Percentiles rank a stretch among this genome's conserved stretches.
Conservation (phyloP, 352 stramenopile species). For the Phytophthora kernoviae region DNA sequence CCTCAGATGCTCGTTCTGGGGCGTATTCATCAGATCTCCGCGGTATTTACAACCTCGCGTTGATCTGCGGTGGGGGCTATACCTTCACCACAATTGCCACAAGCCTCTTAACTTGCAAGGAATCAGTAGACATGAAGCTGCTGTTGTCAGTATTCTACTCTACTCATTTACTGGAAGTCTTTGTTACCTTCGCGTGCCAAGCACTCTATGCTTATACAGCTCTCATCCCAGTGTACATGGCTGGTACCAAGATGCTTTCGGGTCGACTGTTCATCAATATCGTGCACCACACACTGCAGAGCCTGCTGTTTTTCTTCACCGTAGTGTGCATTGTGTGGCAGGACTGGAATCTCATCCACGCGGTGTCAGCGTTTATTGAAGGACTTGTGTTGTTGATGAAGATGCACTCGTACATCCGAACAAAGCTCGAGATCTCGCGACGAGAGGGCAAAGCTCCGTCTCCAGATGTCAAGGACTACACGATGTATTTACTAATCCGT, state of each 20-base stretch:
- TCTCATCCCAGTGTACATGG: conserved; percentile 73
- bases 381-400: conserved; percentile 81
- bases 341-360: conserved; percentile 79
- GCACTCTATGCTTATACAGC: conserved; percentile 75
- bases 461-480: conserved; percentile 59
- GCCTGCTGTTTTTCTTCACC: conserved; percentile 75
- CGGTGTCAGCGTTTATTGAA: conserved; percentile 77
- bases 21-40: conserved; percentile 80
- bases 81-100: conserved; percentile 59
- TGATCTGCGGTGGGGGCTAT: conserved; percentile 68
- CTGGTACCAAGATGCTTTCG: conserved; percentile 38
- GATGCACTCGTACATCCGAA: conserved; percentile 86
- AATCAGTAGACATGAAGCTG: conserved; percentile 55
- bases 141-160: conserved; percentile 77
- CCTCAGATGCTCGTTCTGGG: conserved; percentile 61
- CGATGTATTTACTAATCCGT: conserved; percentile 84
- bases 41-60: conserved; percentile 77
- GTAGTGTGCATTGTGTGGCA: conserved; percentile 66
- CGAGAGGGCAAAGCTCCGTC: conserved; percentile 26
- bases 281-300: conserved; percentile 74
- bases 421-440: conserved; percentile 65
- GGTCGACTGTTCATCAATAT: conserved; percentile 64
- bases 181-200: conserved; percentile 70
- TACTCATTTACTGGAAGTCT: conserved; percentile 70
- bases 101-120: conserved; percentile 54